Evolutionary conservation across 306 rosid genomes (phyloP), one percentile per base, ranked within the genome.

Genomic region (Gynostemma pentaphyllum): DNA sequence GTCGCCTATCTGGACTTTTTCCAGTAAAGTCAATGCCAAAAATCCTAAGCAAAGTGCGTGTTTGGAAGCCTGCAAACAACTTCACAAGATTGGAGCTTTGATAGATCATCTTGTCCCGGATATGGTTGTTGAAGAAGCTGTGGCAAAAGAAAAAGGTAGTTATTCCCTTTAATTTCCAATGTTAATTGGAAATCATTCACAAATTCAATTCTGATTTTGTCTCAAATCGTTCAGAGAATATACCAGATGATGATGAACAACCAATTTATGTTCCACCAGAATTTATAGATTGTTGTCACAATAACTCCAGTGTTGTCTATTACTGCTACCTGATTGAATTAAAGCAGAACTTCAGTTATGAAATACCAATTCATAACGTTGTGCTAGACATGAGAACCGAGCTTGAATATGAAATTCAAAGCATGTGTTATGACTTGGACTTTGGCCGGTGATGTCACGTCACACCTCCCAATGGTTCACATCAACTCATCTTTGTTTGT

Each of bases 1-100:
- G 66, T 85, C 95, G 61, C 96, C 98, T 27, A 34, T 87, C 40
- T 76, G 52, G 13, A 16, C 71, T 59, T 68, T 87, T 72, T 36
- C 23, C 41, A 85, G 80, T 5, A 48, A 82, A 70, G 87, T 87
- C 40, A 73, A 76, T 46, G 14, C 8, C 14, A 87, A 80, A 62
- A 1, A 41, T 60, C 46, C 78, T 41, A 87, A 87, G 85, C 83
- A 83, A 54, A 70, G 62, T 30, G 92, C 95, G 36, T 91, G 96
- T 70, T 89, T 91, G 72, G 87, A 91, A 82, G 96, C 95, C 23
- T 91, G 97, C 78, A 91, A 80, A 70, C 74, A 80, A 79, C 95
- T 87, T 72, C 98, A 91, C 51, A 67, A 82, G 62, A 66, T 74
- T 71, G 98, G 92, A 44, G 96, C 95, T 62, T 78, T 91, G 68